Evolutionary conservation across 306 rosid species (phyloP).

Genomic region (Vicia faba): DNA sequence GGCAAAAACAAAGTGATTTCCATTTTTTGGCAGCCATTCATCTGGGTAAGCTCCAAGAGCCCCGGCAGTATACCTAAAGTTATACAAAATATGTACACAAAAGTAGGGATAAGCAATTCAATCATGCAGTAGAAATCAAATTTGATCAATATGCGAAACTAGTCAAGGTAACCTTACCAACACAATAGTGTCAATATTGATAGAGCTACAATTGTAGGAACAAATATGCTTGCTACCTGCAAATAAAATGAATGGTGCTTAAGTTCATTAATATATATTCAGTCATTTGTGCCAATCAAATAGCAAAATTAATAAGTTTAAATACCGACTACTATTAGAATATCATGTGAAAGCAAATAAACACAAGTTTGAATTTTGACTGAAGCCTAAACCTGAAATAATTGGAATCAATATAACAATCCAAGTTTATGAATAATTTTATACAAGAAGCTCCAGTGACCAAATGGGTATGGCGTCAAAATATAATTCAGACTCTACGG

Average conservation of each 20-base stretch:
- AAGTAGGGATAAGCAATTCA: constrained; percentile 29
- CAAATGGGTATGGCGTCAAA: constrained; percentile 23
- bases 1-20: constrained; percentile 93
- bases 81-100: constrained; percentile 37
- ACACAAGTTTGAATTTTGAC: constrained; percentile 8
- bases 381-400: constrained; percentile 26
- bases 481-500: constrained; percentile 3
- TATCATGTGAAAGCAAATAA: constrained; percentile 11
- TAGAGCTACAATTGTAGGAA: constrained; percentile 79
- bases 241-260: constrained; percentile 37
- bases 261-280: constrained; percentile 37
- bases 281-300: constrained; percentile 17
- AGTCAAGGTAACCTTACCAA: constrained; percentile 62
- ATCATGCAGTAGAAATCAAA: constrained; percentile 18
- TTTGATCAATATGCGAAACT: constrained; percentile 26
- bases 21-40: constrained; percentile 87
- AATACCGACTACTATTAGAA: background rate
- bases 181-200: constrained; percentile 72
- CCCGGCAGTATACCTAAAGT: constrained; percentile 83
- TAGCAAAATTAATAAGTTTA: background rate
- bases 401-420: constrained; percentile 22
- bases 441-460: constrained; percentile 19
- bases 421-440: constrained; percentile 13
- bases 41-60: constrained; percentile 84
- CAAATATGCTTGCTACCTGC: constrained; percentile 97